Evolutionary conservation across 495 filamentous ascomycete species (phyloP).

Genomic region (Lepraria neglecta): DNA sequence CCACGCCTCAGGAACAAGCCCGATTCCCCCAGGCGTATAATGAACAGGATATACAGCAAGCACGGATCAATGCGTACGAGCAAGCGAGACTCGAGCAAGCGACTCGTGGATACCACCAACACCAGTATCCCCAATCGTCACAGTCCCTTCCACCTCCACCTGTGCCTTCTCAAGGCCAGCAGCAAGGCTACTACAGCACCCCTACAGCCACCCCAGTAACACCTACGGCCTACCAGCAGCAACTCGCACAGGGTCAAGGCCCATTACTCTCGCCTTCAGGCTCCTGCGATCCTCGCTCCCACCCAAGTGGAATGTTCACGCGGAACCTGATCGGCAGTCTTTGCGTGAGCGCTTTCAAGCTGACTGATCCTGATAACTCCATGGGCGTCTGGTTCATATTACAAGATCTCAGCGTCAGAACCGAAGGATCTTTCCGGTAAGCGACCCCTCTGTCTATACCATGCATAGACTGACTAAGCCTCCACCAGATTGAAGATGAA

Average conservation of each 20-base stretch:
- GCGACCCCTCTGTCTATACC: constrained; percentile 39
- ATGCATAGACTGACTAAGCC: constrained; percentile 30
- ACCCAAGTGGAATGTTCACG: constrained; percentile 85
- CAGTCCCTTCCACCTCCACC: constrained; percentile 26
- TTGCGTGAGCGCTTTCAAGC: constrained; percentile 79
- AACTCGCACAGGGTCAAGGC: constrained; percentile 34
- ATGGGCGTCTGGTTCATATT: constrained; percentile 96
- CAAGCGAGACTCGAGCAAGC: constrained; percentile 16
- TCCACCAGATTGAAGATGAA: constrained; percentile 49
- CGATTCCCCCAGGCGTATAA: constrained; percentile 3
- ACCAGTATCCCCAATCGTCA: constrained; percentile 32
- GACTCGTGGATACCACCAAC: constrained; percentile 25
- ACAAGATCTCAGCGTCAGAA: constrained; percentile 90
- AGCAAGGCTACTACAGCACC: constrained; percentile 17
- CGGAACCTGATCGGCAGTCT: constrained; percentile 92
- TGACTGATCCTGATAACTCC: constrained; percentile 75
- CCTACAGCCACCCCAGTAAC: constrained; percentile 14
- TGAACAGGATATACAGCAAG: constrained; percentile 29
- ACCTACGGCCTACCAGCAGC: constrained; percentile 34
- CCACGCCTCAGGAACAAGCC: constrained; percentile 16
- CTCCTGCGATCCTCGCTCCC: constrained; percentile 37
- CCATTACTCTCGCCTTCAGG: constrained; percentile 34
- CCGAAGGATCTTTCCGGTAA: constrained; percentile 86
- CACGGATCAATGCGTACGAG: constrained; percentile 5
- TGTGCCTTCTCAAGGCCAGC: constrained; percentile 8